Evolutionary conservation across 306 rosid species (phyloP), one percentile per base, ranked within the genome.

Genomic region (Vigna hirtella): DNA sequence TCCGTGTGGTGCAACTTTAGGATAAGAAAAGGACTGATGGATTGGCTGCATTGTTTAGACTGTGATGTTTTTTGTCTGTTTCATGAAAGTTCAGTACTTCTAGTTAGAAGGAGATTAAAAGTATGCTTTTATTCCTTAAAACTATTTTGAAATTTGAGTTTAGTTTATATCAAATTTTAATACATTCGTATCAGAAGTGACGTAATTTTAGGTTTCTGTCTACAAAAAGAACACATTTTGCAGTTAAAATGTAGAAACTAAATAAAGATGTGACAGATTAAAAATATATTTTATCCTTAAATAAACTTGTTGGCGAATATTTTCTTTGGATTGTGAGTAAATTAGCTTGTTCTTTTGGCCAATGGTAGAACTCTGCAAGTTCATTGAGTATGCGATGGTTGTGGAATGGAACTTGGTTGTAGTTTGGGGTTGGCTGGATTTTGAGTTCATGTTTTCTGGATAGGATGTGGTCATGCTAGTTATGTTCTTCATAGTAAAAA

Each of bases 11-110:
- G 71, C 49, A 43, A 43, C 14, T 43, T 43, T 63, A 8, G 69
- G 48, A 63, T 34, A 63, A 32, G 26, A 63, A 2, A 3, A 15
- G 26, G 18, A 66, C 49, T 38, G 15, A 36, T 36, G 28, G 17
- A 8, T 12, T 43, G 52, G 12, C 17, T 26, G 38, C 56, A 28
- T 16, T 48, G 2, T 48, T 22, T 45, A 48, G 53, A 24, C 24
- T 15, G 32, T 50, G 45, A 48, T 32, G 47, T 70, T 10, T 50
- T 3, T 28, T 70, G 7, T 50, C 8, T 70, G 47, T 34, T 30
- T 51, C 49, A 34, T 50, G 48, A 70, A 50, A 51, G 32, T 30
- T 15, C 30, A 70, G 43, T 30, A 32, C 24, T 70, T 70, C 48
- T 13, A 9, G 32, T 70, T 17, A 16, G 15, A 5, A 16, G 56